Percentiles rank a stretch among this genome's conserved stretches.
Conservation (phyloP, 2,329 filamentous ascomycete genomes). For the Pestalotiopsis sp. region DNA sequence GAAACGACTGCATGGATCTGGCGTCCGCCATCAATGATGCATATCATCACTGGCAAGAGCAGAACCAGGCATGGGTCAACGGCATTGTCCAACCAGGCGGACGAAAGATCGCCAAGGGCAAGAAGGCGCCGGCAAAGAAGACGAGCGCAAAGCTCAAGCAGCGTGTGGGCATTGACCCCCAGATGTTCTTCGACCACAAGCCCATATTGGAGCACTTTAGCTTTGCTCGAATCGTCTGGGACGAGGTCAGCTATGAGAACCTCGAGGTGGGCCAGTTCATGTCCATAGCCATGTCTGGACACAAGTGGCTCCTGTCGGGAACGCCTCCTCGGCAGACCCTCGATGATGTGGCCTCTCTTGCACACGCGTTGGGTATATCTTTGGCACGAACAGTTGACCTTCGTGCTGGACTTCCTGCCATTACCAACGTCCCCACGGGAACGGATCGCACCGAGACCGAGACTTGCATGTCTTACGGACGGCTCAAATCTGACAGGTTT, state of each 20-base stretch:
- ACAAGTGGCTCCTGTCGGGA: conserved; percentile 48
- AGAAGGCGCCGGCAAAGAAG: background rate
- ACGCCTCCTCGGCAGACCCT: conserved; percentile 42
- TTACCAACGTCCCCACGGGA: conserved; percentile 36
- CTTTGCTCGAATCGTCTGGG: conserved; percentile 42
- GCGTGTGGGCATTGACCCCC: conserved; percentile 17
- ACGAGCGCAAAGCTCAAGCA: background rate
- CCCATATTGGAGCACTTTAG: conserved; percentile 33
- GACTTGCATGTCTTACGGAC: conserved; percentile 33
- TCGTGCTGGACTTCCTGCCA: conserved; percentile 35
- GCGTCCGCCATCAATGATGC: background rate
- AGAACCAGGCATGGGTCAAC: background rate
- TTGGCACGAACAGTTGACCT: conserved; percentile 37
- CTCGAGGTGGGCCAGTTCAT: conserved; percentile 35
- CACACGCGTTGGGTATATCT: conserved; percentile 38
- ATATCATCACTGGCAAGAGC: background rate
- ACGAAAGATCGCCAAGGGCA: background rate
- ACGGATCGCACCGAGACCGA: conserved; percentile 35
- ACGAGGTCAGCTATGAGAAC: conserved; percentile 47
- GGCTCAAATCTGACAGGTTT: conserved; percentile 36
- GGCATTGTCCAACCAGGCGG: background rate
- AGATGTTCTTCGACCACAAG: conserved; percentile 27
- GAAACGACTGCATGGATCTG: background rate
- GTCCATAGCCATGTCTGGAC: conserved; percentile 29
- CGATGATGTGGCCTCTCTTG: conserved; percentile 37